Evolutionary conservation across 2,329 filamentous ascomycete genomes (phyloP).

Genomic region (Sporothrix humicola): DNA sequence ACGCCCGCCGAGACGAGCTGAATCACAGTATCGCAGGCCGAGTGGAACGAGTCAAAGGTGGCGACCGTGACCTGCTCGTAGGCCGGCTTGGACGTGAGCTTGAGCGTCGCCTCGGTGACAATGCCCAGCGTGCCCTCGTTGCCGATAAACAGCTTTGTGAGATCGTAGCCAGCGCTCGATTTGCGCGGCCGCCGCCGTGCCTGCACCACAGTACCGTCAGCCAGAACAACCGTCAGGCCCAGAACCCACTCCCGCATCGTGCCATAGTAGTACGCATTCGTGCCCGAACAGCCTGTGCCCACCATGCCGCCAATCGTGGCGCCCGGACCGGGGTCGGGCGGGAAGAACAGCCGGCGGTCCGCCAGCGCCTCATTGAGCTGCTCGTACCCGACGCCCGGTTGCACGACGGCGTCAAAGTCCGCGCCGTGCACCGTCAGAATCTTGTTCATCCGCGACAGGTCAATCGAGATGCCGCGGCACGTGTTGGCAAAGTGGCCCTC

Average conservation of each 20-base stretch:
- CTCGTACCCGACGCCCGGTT: slow-evolving; percentile 88
- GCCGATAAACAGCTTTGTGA: slow-evolving; percentile 87
- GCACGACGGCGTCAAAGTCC: slow-evolving; percentile 76
- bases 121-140: slow-evolving; percentile 90
- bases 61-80: slow-evolving; percentile 81
- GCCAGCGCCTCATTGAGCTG: slow-evolving; percentile 77
- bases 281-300: slow-evolving; percentile 74
- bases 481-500: slow-evolving; percentile 90
- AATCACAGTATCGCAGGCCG: slow-evolving; percentile 81
- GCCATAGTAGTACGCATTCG: slow-evolving; percentile 89
- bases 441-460: slow-evolving; percentile 89
- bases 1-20: slow-evolving; percentile 80
- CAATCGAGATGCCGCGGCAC: slow-evolving; percentile 74
- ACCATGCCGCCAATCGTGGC: slow-evolving; percentile 93
- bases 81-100: slow-evolving; percentile 80
- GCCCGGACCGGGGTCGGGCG: slow-evolving; percentile 86
- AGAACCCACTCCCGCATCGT: slow-evolving; percentile 96
- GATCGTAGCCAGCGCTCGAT: slow-evolving; percentile 88
- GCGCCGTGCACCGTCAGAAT: slow-evolving; percentile 78
- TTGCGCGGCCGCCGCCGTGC: slow-evolving; percentile 87
- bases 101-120: slow-evolving; percentile 88
- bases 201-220: slow-evolving; percentile 90
- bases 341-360: slow-evolving; percentile 82
- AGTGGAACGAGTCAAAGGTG: slow-evolving; percentile 62
- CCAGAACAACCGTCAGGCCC: slow-evolving; percentile 82